phyloP scores from a whole-genome alignment of 2,329 filamentous ascomycete genomes.

The Claviceps sorghi region DNA sequence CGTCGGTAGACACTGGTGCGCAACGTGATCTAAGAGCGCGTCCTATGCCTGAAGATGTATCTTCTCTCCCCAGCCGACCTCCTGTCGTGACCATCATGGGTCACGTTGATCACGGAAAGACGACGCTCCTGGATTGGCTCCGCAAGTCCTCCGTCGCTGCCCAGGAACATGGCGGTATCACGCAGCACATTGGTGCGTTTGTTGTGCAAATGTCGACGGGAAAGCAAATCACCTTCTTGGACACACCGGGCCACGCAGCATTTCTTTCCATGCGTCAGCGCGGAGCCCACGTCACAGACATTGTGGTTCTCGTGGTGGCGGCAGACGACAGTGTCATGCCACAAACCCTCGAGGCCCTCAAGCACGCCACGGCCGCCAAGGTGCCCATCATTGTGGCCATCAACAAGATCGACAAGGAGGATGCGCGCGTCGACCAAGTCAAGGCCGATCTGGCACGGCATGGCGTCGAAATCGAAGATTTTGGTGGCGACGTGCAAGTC shows the following conservation, averaged over 20 bases:
- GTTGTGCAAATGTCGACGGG: conserved; percentile 75
- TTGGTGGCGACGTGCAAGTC: conserved; percentile 84
- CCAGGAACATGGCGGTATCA: conserved; percentile 90
- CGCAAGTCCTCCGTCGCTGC: conserved; percentile 86
- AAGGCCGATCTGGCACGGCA: conserved; percentile 75
- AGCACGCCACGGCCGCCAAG: conserved; percentile 72
- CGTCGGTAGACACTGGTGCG: conserved; percentile 55
- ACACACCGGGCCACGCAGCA: conserved; percentile 90
- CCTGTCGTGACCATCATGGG: conserved; percentile 99
- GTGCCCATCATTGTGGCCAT: conserved; percentile 96
- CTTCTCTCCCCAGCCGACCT: conserved; percentile 56
- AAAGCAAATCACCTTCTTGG: conserved; percentile 87
- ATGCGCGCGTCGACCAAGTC: conserved; percentile 65
- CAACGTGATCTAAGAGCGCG: conserved; percentile 56
- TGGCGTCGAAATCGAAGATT: conserved; percentile 86
- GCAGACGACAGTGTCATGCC: conserved; percentile 97
- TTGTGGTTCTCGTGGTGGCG: conserved; percentile 88
- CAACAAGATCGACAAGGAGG: conserved; percentile 89
- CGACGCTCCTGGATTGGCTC: conserved; percentile 84
- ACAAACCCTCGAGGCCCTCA: conserved; percentile 90
- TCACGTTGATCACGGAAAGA: conserved; percentile 97
- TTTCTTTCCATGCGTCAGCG: conserved; percentile 93
- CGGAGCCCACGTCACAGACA: conserved; percentile 91
- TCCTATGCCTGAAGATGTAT: conserved; percentile 52
- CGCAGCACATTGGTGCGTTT: conserved; percentile 96